Evolutionary conservation across 75 land plant genomes (phyloP).

Genomic region (Cunninghamia lanceolata): DNA sequence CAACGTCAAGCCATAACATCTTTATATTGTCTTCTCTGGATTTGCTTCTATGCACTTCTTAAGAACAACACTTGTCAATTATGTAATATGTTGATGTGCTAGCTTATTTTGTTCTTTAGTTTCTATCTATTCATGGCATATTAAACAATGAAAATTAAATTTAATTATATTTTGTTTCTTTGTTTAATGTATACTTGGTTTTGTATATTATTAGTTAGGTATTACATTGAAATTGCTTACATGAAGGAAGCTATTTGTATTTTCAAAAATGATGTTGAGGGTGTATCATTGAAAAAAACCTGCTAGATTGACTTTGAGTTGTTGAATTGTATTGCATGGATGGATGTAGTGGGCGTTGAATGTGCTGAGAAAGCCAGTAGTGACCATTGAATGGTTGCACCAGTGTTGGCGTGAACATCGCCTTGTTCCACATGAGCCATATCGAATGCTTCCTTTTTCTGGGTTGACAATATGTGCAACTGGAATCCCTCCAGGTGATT

Average conservation of each 20-base stretch:
- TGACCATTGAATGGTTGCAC: constrained; percentile 64
- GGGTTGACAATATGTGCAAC: constrained; percentile 88
- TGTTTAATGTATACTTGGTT: neutral
- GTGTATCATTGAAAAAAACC: neutral
- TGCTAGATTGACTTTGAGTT: neutral
- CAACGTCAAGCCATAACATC: neutral
- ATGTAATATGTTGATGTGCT: neutral
- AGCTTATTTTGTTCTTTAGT: neutral
- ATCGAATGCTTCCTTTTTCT: constrained; percentile 69
- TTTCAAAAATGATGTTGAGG: neutral
- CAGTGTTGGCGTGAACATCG: constrained; percentile 92
- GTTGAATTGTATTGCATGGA: neutral
- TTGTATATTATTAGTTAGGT: neutral
- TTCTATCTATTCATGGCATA: neutral
- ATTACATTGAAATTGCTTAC: neutral
- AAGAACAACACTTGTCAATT: neutral
- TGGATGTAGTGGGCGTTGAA: constrained; percentile 74
- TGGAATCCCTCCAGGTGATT: constrained; percentile 60
- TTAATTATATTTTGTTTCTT: neutral
- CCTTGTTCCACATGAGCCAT: constrained; percentile 78
- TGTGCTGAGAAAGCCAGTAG: constrained; percentile 69
- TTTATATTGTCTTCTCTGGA: neutral
- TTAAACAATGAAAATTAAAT: neutral
- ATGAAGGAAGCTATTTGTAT: neutral
- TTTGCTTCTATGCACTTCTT: neutral